Conservation (phyloP, 139 green algal species). For the Tetradesmus obliquus region DNA sequence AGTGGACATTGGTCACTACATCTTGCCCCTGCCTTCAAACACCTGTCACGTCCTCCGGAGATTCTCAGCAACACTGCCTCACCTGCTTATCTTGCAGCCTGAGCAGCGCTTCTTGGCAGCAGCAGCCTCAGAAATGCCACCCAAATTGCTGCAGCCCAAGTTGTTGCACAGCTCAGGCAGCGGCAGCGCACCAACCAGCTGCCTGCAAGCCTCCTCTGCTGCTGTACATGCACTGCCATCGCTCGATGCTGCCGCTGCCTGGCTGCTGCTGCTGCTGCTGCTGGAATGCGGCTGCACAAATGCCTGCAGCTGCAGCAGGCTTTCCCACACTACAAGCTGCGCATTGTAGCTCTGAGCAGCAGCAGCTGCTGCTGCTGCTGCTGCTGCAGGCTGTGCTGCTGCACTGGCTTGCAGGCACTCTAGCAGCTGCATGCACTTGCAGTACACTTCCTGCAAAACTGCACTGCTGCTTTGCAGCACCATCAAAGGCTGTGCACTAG, state of each 20-base stretch:
- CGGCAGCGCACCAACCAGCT: not conserved
- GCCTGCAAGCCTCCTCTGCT: not conserved
- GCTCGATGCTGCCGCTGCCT: not conserved
- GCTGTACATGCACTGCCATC: not conserved
- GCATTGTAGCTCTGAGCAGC: not conserved
- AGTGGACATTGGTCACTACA: too few relatives aligned
- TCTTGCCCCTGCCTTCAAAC: too few relatives aligned
- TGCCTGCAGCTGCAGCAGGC: not conserved
- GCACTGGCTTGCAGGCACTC: not conserved
- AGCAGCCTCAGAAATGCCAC: not conserved
- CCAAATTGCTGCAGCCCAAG: not conserved
- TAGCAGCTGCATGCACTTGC: not conserved
- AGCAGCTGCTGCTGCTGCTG: not conserved
- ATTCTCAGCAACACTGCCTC: too few relatives aligned
- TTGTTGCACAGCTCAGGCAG: not conserved
- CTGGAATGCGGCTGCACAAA: not conserved
- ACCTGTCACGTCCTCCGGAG: too few relatives aligned
- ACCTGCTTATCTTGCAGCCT: not conserved
- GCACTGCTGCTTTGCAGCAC: not conserved
- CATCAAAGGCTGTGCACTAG: not conserved
- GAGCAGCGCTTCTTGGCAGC: not conserved
- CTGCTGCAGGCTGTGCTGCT: not conserved
- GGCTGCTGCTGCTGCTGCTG: not conserved
- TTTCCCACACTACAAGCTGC: not conserved
- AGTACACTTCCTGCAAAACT: not conserved